A percentile compares a stretch with the other conserved stretches of the same genome.
phyloP scores from a whole-genome alignment of 192 early-diverging fungal species.

The Coemansia sp. region DNA sequence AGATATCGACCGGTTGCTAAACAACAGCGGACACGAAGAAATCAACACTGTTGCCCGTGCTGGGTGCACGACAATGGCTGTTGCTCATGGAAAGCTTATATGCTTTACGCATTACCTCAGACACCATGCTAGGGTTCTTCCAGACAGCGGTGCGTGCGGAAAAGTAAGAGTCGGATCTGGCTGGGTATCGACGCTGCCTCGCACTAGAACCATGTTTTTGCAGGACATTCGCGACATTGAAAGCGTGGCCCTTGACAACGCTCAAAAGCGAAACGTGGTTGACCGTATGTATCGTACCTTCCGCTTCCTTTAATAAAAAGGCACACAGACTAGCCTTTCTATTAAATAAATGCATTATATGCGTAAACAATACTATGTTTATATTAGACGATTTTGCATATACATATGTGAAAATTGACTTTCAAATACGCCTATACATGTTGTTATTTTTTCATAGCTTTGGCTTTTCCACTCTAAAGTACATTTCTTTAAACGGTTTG shows the following conservation, averaged over 20 bases:
- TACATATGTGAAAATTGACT: too few species aligned
- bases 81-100: constrained; percentile 37
- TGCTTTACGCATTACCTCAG: constrained; percentile 60
- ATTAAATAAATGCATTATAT: too few species aligned
- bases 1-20: constrained; percentile 63
- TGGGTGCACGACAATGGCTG: background rate
- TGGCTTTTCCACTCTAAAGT: too few species aligned
- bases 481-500: too few species aligned
- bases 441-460: too few species aligned
- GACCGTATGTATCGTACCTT: constrained; percentile 68
- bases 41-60: background rate
- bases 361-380: too few species aligned
- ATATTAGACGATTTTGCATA: too few species aligned
- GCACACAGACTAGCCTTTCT: too few species aligned
- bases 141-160: constrained; percentile 25
- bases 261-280: constrained; percentile 60
- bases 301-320: constrained; percentile 52
- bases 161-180: constrained; percentile 18
- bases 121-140: constrained; percentile 56
- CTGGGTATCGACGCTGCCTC: constrained; percentile 51
- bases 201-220: constrained; percentile 62
- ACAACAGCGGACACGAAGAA: constrained; percentile 16
- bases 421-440: too few species aligned
- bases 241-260: constrained; percentile 49
- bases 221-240: constrained; percentile 83